A percentile compares a stretch with the other conserved stretches of the same genome.
Evolutionary conservation across 179 eudicot species (phyloP).

Genomic region (Carnegiea gigantea): DNA sequence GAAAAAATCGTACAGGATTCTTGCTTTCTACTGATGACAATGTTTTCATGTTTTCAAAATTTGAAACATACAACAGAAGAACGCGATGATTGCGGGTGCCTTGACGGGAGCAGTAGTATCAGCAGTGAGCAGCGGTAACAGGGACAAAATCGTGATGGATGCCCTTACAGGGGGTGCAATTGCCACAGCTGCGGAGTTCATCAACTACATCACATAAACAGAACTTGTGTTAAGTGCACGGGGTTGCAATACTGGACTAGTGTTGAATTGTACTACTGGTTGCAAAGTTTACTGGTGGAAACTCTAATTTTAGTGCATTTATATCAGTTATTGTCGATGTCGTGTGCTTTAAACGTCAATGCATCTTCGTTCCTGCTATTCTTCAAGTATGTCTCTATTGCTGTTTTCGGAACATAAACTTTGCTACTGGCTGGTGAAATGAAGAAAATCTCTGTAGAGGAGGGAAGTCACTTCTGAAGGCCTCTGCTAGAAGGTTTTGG

Average conservation of each 20-base stretch:
- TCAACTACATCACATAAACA: constrained; percentile 49
- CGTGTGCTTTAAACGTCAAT: not conserved
- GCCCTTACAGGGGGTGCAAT: constrained; percentile 87
- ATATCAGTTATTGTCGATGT: not conserved
- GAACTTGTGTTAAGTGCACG: not conserved
- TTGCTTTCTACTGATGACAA: not conserved
- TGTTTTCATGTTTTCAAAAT: not conserved
- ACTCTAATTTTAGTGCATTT: not conserved
- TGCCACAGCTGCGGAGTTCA: constrained; percentile 83
- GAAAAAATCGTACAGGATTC: not conserved
- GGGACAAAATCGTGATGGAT: constrained; percentile 70
- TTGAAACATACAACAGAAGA: constrained; percentile 52
- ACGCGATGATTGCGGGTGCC: constrained; percentile 77
- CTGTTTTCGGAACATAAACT: not conserved
- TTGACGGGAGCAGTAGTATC: constrained; percentile 77
- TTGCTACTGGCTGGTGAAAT: not conserved
- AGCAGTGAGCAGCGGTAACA: constrained; percentile 45
- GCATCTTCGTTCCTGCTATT: not conserved
- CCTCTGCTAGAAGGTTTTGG: not conserved
- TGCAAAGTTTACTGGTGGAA: not conserved
- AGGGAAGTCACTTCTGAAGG: too few species aligned
- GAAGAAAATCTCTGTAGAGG: not conserved
- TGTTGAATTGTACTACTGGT: not conserved
- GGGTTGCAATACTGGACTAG: not conserved
- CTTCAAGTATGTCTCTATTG: not conserved